These are phyloP conservation scores for Aspergillus leporis DNA, from an alignment of 495 filamentous ascomycete genomes.

Conservation along the genomic window DNA sequence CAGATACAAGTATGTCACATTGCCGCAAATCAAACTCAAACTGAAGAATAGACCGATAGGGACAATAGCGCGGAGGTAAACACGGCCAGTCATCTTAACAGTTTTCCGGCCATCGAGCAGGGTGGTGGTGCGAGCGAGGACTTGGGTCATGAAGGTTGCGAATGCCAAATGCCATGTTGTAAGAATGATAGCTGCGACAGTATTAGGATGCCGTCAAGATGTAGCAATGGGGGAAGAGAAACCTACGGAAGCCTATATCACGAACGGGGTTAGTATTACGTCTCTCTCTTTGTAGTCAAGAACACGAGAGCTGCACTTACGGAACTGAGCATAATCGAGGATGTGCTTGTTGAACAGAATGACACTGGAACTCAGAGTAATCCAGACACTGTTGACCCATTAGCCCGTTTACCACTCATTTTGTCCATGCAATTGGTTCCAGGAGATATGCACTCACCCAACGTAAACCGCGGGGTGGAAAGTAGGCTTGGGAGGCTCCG, in stretches of 20 bases:
- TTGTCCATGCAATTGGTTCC: neutral
- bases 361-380: constrained; percentile 83
- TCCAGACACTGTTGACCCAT: constrained; percentile 71
- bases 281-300: neutral
- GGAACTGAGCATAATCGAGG: constrained; percentile 76
- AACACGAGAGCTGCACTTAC: constrained; percentile 52
- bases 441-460: constrained; percentile 57
- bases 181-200: constrained; percentile 60
- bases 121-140: constrained; percentile 80
- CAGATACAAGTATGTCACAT: constrained; percentile 89
- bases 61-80: constrained; percentile 88
- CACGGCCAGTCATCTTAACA: constrained; percentile 89
- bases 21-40: constrained; percentile 91
- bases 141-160: constrained; percentile 86
- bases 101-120: constrained; percentile 86
- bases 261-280: constrained; percentile 1
- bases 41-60: constrained; percentile 93
- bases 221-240: constrained; percentile 14
- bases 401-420: constrained; percentile 17
- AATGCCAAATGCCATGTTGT: constrained; percentile 93
- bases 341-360: constrained; percentile 99
- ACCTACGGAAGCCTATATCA: constrained; percentile 44
- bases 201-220: constrained; percentile 8
- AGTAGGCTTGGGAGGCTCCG: constrained; percentile 57
- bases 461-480: constrained; percentile 91